phyloP scores from a whole-genome alignment of 108 stramenopile species.

The Conticribra guillardii region DNA sequence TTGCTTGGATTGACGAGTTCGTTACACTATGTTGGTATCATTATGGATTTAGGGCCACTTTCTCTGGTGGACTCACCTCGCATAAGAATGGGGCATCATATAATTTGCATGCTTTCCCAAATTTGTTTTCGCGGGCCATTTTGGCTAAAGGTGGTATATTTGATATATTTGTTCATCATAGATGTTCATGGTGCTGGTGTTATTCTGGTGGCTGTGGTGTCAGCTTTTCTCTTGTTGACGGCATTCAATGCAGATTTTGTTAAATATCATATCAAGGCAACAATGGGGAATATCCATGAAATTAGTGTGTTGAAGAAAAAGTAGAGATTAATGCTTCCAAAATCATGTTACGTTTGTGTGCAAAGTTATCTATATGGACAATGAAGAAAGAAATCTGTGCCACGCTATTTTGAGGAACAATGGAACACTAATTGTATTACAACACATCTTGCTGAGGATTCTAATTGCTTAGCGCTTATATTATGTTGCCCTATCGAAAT shows the following conservation, averaged over 20 bases:
- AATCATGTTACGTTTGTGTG: no score
- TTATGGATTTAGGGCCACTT: conserved; percentile 40
- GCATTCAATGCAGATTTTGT: conserved; percentile 35
- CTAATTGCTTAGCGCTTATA: no score
- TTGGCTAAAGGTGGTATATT: conserved; percentile 26
- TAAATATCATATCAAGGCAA: conserved; percentile 18
- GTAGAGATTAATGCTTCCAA: no score
- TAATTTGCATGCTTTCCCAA: conserved; percentile 27
- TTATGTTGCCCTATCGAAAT: no score
- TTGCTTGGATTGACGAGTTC: conserved; percentile 38
- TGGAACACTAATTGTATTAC: no score
- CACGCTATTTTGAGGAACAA: no score
- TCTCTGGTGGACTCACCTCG: conserved; percentile 30
- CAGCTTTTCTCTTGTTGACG: conserved; percentile 23
- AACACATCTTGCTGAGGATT: no score
- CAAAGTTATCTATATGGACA: no score
- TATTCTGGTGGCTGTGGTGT: background rate
- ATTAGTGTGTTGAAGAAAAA: no score
- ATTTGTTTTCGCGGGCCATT: conserved; percentile 29
- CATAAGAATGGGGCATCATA: conserved; percentile 28
- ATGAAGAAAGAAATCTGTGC: no score
- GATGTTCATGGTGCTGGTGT: conserved; percentile 17
- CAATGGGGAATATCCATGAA: background rate
- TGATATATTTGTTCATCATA: conserved; percentile 8
- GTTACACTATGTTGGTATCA: conserved; percentile 39